Base-by-base conservation (phyloP, 2,329 filamentous ascomycete genomes). In the Pyricularia grisea region DNA sequence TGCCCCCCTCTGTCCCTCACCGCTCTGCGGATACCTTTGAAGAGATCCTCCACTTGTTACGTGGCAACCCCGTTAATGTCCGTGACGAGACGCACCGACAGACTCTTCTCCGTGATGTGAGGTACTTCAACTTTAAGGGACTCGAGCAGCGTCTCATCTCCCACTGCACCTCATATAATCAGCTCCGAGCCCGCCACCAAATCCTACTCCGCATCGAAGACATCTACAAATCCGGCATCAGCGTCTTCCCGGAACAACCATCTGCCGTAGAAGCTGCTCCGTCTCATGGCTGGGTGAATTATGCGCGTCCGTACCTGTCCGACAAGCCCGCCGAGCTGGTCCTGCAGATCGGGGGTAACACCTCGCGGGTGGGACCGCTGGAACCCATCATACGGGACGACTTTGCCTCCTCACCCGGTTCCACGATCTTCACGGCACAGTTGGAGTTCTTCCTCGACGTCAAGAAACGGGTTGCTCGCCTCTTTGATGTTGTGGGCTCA, bases 71-170 rank as follows among this genome's bases (percentile, higher is more conserved):
- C 0, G 79, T 97, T 1, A 83, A 90, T 27, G 92, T 97, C 70
- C 85, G 88, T 68, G 85, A 89, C 76, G 91, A 94, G 72, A 83
- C 85, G 2, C 94, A 98, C 75, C 89, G 94, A 23, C 84, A 87
- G 27, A 87, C 91, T 70, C 84, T 98, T 3, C 81, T 98, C 1
- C 86, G 92, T 60, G 94, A 98, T 78, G 95, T 92, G 71, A 89
- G 92, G 68, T 98, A 97, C 78, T 97, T 94, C 78, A 93, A 97
- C 77, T 89, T 98, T 73, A 94, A 94, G 76, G 93, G 93, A 0
- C 81, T 97, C 0, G 94, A 98, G 79, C 94, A 98, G 79, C 89
- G 88, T 72, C 83, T 98, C 12, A 90, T 97, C 63, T 88, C 91
- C 0, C 91, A 94, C 77, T 78, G 87, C 31, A 90, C 94, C 70